Base-by-base conservation (phyloP, 176 grass and related monocot species). In the Phragmites australis region DNA sequence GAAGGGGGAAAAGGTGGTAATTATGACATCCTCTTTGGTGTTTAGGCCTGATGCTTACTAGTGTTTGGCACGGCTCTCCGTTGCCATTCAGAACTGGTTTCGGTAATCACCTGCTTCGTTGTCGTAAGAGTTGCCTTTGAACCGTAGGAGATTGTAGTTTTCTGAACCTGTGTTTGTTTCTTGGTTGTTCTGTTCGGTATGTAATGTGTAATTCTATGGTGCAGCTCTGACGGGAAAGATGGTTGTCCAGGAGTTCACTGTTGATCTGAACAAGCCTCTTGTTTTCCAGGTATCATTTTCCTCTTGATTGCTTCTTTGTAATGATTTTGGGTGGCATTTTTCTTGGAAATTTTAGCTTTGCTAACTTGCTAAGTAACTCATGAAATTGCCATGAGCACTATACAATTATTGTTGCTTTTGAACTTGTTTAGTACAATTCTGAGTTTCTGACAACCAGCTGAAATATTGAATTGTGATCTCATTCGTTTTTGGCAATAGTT, bases 181-280 rank as follows among this genome's bases (percentile, higher is more conserved):
- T 10, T 46, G 37, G 34, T 44, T 75, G 10, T 80, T 54, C 8
- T 3, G 2, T 22, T 22, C 4, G 3, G 27, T 15, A 1, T 47
- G 14, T 81, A 17, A 76, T 85, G 37, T 48, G 62, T 22, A n/a
- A 62, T 61, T 85, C 17, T 85, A 8, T 75, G 15, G 10, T 76
- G 53, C 71, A 71, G 71, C 46, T 54, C 54, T 72, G 13, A 65
- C 46, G 48, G 54, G 39, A 40, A 85, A 85, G 39, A 99, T 99
- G 96, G 92, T 99, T 73, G 88, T 88, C 26, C 86, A 91, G 25
- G 84, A 95, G 37, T 99, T 91, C 90, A 74, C 75, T 3, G 92
- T 99, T 55, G 96, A 99, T 89, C 91, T 99, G 61, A 69, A 88
- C 70, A 88, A 99, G 88, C 92, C 96, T 86, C 90, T 99, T 58